Conservation (phyloP, 2,329 filamentous ascomycete genomes). For the Calonectria hongkongensis region DNA sequence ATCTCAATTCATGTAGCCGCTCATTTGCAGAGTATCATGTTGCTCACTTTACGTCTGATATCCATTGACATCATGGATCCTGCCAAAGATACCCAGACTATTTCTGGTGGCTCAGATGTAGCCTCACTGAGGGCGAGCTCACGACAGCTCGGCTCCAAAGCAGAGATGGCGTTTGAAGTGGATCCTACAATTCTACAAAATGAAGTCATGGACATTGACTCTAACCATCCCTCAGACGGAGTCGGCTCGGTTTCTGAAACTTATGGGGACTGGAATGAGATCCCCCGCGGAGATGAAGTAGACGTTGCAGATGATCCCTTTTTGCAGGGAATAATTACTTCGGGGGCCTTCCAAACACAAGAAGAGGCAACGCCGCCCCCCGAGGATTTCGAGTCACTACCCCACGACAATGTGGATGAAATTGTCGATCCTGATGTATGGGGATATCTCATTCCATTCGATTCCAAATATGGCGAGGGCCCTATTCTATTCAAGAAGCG, state of each 20-base stretch:
- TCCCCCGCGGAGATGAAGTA: not conserved
- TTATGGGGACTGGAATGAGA: not conserved
- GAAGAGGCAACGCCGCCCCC: not conserved
- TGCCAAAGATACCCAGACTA: not conserved
- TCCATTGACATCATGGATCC: not conserved
- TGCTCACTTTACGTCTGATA: not conserved
- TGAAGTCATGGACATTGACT: not conserved
- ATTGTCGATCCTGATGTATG: not conserved
- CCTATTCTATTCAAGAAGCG: not conserved
- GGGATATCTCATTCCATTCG: conserved; percentile 6
- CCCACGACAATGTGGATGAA: not conserved
- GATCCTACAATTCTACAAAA: too few species aligned
- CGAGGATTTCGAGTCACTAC: not conserved
- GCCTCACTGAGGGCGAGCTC: not conserved
- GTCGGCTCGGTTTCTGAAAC: conserved; percentile 4
- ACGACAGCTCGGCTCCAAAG: not conserved
- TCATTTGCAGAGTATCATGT: not conserved
- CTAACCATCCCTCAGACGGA: not conserved
- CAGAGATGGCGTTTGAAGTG: not conserved
- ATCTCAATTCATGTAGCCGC: not conserved
- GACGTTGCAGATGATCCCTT: not conserved
- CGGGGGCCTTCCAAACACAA: not conserved
- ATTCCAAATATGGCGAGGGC: not conserved
- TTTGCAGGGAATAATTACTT: not conserved
- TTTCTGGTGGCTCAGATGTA: not conserved